Percentiles rank a stretch among this genome's conserved stretches.
Evolutionary conservation across 495 filamentous ascomycete species (phyloP).

Genomic region (Lophiostoma macrostomum): DNA sequence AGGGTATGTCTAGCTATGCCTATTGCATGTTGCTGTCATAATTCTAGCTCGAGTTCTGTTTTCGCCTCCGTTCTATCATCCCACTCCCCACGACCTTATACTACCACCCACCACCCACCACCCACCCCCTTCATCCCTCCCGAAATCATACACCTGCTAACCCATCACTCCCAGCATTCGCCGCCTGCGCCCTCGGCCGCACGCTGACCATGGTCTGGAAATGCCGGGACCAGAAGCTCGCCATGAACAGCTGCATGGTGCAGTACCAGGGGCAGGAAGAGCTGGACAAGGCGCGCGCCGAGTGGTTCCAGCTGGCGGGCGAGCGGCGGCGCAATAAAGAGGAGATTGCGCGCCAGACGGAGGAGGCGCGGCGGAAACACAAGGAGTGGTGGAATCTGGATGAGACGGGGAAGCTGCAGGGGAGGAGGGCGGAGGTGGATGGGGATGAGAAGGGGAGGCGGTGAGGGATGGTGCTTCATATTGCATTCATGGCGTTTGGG

Average conservation of each 20-base stretch:
- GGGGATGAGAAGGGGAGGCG: conserved; percentile 37
- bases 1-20: conserved; percentile 67
- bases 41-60: too few relatives aligned
- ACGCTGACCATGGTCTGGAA: conserved; percentile 82
- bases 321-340: conserved; percentile 63
- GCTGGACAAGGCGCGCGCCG: conserved; percentile 83
- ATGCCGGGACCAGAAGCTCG: conserved; percentile 70
- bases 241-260: conserved; percentile 95
- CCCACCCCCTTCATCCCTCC: not conserved
- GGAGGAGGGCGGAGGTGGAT: conserved; percentile 35
- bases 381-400: conserved; percentile 53
- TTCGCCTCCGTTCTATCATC: not conserved
- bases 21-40: too few relatives aligned
- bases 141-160: not conserved
- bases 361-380: conserved; percentile 46
- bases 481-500: conserved; percentile 18
- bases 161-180: conserved; percentile 62
- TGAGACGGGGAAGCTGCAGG: conserved; percentile 46
- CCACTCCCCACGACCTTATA: not conserved
- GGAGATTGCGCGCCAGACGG: conserved; percentile 53
- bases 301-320: conserved; percentile 79
- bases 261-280: conserved; percentile 76
- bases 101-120: conserved; percentile 1
- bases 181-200: conserved; percentile 78
- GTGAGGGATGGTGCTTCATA: too few relatives aligned